Evolutionary conservation across 805 yeast species (phyloP).

Genomic region (Helenozyma baotianmanensis): DNA sequence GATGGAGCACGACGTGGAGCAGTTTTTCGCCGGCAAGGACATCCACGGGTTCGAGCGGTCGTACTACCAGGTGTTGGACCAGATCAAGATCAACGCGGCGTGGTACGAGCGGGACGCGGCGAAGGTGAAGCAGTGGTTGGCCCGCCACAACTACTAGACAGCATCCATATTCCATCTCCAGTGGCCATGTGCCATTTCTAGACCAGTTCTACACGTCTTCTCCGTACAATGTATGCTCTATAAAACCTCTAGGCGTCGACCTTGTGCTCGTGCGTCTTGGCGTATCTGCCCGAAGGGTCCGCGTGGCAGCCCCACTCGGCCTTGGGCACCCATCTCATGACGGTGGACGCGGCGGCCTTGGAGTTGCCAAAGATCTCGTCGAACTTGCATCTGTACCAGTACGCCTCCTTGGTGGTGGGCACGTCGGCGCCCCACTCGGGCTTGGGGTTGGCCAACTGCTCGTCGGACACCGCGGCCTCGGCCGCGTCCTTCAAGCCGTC

Average conservation of each 20-base stretch:
- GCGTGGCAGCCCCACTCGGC: constrained; percentile 99
- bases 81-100: constrained; percentile 42
- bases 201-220: too few relatives aligned
- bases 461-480: constrained; percentile 80
- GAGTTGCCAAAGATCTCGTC: constrained; percentile 83
- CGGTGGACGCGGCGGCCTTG: constrained; percentile 91
- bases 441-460: constrained; percentile 84
- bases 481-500: constrained; percentile 97
- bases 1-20: constrained; percentile 26
- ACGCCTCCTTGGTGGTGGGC: constrained; percentile 98
- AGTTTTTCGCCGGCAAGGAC: constrained; percentile 44
- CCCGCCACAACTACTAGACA: constrained; percentile 4
- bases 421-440: constrained; percentile 94
- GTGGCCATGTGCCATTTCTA: too few relatives aligned
- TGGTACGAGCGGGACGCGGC: constrained; percentile 48
- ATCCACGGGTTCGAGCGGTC: constrained; percentile 53
- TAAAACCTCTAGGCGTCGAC: constrained; percentile 30
- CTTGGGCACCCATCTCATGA: constrained; percentile 99
- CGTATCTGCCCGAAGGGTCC: constrained; percentile 98
- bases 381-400: constrained; percentile 96
- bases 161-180: background rate
- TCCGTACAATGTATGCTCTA: too few relatives aligned
- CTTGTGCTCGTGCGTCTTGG: constrained; percentile 73
- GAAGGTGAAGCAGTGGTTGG: constrained; percentile 44
- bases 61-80: constrained; percentile 52